Conservation (phyloP, 169 alveolate species). For the Plasmodium gallinaceum region DNA sequence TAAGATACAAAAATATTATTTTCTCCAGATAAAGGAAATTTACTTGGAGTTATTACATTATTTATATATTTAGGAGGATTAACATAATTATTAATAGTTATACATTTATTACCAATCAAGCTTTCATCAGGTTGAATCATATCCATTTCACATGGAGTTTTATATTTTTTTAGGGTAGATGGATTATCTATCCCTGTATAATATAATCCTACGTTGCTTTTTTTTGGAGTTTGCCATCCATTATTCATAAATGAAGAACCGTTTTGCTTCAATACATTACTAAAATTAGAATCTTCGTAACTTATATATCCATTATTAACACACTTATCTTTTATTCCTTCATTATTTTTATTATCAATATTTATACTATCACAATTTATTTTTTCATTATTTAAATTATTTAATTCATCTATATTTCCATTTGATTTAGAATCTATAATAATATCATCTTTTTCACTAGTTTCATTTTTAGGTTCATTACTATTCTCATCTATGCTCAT, state of each 20-base stretch:
- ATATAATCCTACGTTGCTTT: constrained; percentile 49
- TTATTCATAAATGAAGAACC: constrained; percentile 39
- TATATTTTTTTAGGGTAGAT: constrained; percentile 56
- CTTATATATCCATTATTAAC: constrained; percentile 3
- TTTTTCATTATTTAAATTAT: not conserved
- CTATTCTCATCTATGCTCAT: constrained; percentile 14
- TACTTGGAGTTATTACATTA: constrained; percentile 27
- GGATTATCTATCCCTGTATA: constrained; percentile 54
- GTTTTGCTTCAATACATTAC: constrained; percentile 1
- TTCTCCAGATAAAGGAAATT: constrained; percentile 74
- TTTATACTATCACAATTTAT: not conserved
- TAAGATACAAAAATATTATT: constrained; percentile 35
- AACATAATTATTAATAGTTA: constrained; percentile 73
- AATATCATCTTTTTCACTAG: not conserved
- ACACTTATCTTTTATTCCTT: constrained; percentile 1
- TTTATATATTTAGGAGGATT: constrained; percentile 73
- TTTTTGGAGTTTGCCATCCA: constrained; percentile 70
- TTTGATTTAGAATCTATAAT: not conserved
- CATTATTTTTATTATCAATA: not conserved
- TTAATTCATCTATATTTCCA: not conserved
- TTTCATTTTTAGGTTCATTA: constrained; percentile 5
- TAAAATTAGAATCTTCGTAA: not conserved
- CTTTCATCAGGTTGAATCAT: constrained; percentile 75
- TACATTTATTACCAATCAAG: constrained; percentile 75
- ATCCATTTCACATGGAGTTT: constrained; percentile 76